phyloP scores from a whole-genome alignment of 169 alveolate species.

The Plasmodium blacklocki region DNA sequence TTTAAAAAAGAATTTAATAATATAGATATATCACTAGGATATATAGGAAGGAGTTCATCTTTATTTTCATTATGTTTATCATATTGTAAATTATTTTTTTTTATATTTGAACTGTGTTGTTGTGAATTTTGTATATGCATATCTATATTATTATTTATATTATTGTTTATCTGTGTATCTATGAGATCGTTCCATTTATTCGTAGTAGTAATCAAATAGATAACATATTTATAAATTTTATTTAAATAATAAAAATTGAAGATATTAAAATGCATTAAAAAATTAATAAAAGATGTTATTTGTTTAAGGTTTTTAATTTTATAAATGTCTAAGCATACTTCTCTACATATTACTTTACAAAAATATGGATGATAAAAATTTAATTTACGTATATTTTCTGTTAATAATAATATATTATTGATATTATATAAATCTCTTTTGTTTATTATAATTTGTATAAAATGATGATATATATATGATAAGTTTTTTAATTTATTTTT shows the following conservation, averaged over 20 bases:
- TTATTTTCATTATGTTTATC: background rate
- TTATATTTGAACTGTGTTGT: too few relatives aligned
- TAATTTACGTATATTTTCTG: slow-evolving; percentile 24
- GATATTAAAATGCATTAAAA: slow-evolving; percentile 39
- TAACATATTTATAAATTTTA: slow-evolving; percentile 47
- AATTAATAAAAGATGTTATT: slow-evolving; percentile 32
- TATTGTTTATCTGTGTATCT: too few relatives aligned
- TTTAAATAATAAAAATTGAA: slow-evolving; percentile 42
- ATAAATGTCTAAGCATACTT: slow-evolving; percentile 30
- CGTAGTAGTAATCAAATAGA: background rate
- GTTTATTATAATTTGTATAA: slow-evolving; percentile 32
- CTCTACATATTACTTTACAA: slow-evolving; percentile 56
- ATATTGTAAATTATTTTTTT: too few relatives aligned
- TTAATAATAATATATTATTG: slow-evolving; percentile 14
- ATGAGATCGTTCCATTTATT: slow-evolving; percentile 5
- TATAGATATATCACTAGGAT: background rate
- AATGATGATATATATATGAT: slow-evolving; percentile 14
- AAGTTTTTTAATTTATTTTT: background rate
- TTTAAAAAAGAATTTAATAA: slow-evolving; percentile 28
- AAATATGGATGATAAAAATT: slow-evolving; percentile 58
- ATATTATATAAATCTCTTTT: slow-evolving; percentile 49
- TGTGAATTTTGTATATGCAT: too few relatives aligned
- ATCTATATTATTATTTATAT: too few relatives aligned
- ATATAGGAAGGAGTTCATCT: background rate
- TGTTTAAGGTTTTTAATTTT: slow-evolving; percentile 15